phyloP scores from a whole-genome alignment of 176 grass and related monocot species.

The Puccinellia tenuiflora region DNA sequence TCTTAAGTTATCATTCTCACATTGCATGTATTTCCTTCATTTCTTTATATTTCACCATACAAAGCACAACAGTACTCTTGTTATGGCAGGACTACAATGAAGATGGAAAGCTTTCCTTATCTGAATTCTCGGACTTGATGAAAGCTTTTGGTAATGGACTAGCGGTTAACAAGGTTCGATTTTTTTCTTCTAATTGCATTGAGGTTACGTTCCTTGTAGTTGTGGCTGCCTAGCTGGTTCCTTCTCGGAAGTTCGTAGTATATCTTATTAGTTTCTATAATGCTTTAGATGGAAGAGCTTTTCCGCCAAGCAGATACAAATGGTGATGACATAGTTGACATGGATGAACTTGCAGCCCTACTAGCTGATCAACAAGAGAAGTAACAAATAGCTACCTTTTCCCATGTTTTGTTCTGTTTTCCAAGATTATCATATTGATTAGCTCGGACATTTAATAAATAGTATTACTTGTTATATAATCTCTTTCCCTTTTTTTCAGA shows the following conservation, averaged over 20 bases:
- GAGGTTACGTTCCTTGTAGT: constrained; percentile 12
- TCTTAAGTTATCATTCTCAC: neutral
- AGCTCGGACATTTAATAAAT: neutral
- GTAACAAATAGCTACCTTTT: constrained; percentile 43
- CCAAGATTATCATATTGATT: constrained; percentile 12
- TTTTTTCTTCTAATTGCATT: neutral
- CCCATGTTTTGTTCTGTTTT: constrained; percentile 16
- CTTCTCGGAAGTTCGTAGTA: neutral
- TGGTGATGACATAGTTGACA: constrained; percentile 87
- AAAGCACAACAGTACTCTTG: neutral
- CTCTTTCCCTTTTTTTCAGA: constrained; percentile 48
- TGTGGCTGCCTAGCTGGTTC: neutral
- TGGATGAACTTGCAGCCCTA: constrained; percentile 80
- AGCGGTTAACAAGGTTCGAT: constrained; percentile 62
- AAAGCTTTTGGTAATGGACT: constrained; percentile 85
- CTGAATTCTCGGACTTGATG: constrained; percentile 86
- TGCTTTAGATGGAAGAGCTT: constrained; percentile 71
- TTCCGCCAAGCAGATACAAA: constrained; percentile 87
- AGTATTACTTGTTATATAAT: neutral
- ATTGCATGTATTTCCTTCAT: constrained; percentile 11
- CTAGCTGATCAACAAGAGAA: constrained; percentile 80
- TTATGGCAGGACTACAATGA: constrained; percentile 71
- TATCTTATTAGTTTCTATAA: constrained; percentile 21
- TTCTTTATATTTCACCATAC: constrained; percentile 16
- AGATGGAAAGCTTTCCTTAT: constrained; percentile 59